A percentile compares a stretch with the other conserved stretches of the same genome.
These are phyloP conservation scores for Claviceps purpurea DNA, from an alignment of 2,329 filamentous ascomycete genomes.

Conservation along the genomic window DNA sequence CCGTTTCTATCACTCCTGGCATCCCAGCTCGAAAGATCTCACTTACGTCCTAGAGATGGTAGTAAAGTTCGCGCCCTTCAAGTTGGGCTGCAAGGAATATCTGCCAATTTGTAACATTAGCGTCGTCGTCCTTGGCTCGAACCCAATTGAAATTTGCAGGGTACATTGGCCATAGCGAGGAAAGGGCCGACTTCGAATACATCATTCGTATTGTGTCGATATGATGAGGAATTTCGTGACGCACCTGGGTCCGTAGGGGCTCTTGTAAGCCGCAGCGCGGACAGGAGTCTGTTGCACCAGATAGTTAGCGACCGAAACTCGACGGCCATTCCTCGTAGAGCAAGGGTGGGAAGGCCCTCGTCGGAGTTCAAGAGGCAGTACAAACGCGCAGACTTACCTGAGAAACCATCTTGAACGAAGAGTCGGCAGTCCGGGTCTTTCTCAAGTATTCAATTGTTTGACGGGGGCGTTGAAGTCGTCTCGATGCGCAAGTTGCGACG, in stretches of 20 bases:
- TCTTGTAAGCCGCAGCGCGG: conserved; percentile 40
- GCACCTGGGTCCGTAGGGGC: conserved; percentile 54
- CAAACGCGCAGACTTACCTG: conserved; percentile 18
- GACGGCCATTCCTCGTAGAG: neutral
- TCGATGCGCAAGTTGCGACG: conserved; percentile 21
- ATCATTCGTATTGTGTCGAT: neutral
- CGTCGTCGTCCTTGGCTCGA: neutral
- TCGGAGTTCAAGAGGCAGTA: neutral
- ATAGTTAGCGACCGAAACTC: conserved; percentile 17
- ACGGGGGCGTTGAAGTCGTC: conserved; percentile 7
- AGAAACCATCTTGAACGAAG: conserved; percentile 26
- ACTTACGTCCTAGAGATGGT: conserved; percentile 39
- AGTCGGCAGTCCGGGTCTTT: conserved; percentile 16
- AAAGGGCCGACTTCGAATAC: neutral
- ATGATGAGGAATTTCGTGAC: conserved; percentile 7
- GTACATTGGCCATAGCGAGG: neutral
- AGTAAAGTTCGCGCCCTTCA: conserved; percentile 35
- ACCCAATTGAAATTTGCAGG: neutral
- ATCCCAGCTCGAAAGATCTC: neutral
- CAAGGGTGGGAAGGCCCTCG: neutral
- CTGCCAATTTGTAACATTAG: conserved; percentile 26
- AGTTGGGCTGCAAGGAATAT: conserved; percentile 45
- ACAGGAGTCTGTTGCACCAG: conserved; percentile 27
- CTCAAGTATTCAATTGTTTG: conserved; percentile 23
- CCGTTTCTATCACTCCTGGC: neutral